Base-by-base conservation (phyloP, 768 basidiomycete genomes). In the Leccinum imitatum region DNA sequence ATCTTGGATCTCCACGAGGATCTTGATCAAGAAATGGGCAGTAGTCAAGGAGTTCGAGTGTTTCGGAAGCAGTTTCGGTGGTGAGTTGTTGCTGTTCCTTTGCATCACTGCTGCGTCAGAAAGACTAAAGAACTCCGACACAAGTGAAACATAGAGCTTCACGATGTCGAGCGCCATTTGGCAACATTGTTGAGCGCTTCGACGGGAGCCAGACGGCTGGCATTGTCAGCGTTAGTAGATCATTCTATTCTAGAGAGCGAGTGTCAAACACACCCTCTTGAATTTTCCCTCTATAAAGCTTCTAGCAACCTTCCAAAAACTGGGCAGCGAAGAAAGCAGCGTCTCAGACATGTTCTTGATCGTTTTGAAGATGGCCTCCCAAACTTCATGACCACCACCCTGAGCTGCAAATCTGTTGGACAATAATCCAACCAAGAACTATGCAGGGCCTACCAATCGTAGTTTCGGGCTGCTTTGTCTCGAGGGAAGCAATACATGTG, bases 211-310 rank as follows among this genome's bases (percentile, higher is more conserved):
- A 10, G 79, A 56, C 70, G 63, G 65, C 68, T 76, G 41, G 67
- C 65, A 52, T 44, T 31, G 13, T 27, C 3, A 23, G n/a, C 17
- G 19, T 73, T 19, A 59, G 51, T 25, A 50, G 1, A 33, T 37
- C 33, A 35, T 58, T 8, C 17, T 9, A 15, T 13, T 21, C 19
- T 6, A 19, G 44, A 19, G 15, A 50, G 25, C 21, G 8, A 46
- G 39, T 3, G 19, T 37, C 30, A 35, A 54, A 69, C 76, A 57
- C 56, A 95, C 95, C 82, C 88, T 93, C 72, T 87, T 89, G 71
- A 91, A 95, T 73, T 91, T 94, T 5, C 97, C 96, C 47, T 97
- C 95, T 77, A 95, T 86, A 69, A 95, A 96, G 23, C 84, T 86
- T 73, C 85, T 91, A 2, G 91, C 88, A 52, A 99, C 91, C 70